Base-by-base conservation (phyloP, 352 stramenopile genomes). In the Phytophthora ramorum region DNA sequence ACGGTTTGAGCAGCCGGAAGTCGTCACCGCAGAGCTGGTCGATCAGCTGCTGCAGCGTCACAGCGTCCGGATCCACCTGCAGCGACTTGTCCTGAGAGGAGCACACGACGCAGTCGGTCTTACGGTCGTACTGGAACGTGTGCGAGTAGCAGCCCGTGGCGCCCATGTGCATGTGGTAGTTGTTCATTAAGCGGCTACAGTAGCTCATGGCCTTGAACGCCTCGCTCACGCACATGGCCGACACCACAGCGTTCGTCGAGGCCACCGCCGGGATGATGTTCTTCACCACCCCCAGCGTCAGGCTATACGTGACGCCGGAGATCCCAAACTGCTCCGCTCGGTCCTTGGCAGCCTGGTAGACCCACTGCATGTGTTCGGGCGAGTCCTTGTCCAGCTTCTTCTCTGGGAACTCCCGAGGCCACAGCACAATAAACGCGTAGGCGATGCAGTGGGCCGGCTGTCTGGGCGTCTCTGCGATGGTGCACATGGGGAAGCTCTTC, bases 141-240 rank as follows among this genome's bases (percentile, higher is more conserved):
- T 99, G 95, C 54, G 88, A 95, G 80, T 99, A 98, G 69, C 98
- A 93, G 30, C 96, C 95, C 16, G 93, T 91, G 7, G 87, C 84
- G 6, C 97, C 97, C 91, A 99, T 98, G 75, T 99, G 98, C 96
- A 99, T 99, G 82, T 98, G 97, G 75, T 99, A 99, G 41, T 97
- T 99, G 78, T 99, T 99, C 69, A 99, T 90, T 24, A 91, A 90
- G 65, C 99, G 96, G 41, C 87, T 98, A 66, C 83, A 96, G 83
- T 98, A 99, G 20, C 94, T 98, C 66, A 99, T 84, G 14, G 98
- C 78, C 81, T 99, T 99, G 40, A 99, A 69, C 12, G 93, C 96
- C 73, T 99, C 97, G 63, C 97, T 98, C 44, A 99, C 96, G 75
- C 97, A 99, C 58, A 97, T 96, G 56, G 95, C 97, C 57, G 95